A percentile compares a stretch with the other conserved stretches of the same genome.
Conservation (phyloP, 192 early-diverging fungal species). For the Endogone sp. region DNA sequence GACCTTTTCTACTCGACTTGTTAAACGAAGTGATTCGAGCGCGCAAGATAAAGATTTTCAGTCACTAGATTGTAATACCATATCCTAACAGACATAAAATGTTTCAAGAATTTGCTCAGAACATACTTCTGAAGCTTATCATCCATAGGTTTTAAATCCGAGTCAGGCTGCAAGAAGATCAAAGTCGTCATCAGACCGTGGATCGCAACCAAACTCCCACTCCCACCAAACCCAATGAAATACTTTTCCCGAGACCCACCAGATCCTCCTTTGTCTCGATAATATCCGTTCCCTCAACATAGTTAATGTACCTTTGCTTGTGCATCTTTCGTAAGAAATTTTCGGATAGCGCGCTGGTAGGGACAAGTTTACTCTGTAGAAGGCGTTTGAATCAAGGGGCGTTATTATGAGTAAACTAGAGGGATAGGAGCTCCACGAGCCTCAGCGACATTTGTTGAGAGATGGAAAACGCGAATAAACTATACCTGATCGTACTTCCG, state of each 20-base stretch:
- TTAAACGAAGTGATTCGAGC: neutral
- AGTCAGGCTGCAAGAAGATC: conserved; percentile 25
- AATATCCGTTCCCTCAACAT: conserved; percentile 54
- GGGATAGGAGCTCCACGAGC: too few species aligned
- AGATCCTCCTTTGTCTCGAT: conserved; percentile 43
- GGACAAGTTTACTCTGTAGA: conserved; percentile 48
- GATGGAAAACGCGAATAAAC: too few species aligned
- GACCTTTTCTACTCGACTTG: conserved; percentile 53
- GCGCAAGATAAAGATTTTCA: too few species aligned
- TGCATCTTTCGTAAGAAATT: conserved; percentile 58
- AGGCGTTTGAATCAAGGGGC: too few species aligned
- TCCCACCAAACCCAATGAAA: neutral
- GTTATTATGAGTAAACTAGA: too few species aligned
- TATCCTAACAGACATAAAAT: too few species aligned
- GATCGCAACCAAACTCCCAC: neutral
- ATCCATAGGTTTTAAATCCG: conserved; percentile 48
- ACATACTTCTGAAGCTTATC: conserved; percentile 42
- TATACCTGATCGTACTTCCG: conserved; percentile 65
- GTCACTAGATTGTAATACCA: too few species aligned
- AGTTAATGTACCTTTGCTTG: conserved; percentile 50
- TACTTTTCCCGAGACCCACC: conserved; percentile 13
- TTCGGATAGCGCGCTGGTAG: conserved; percentile 64
- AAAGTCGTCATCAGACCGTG: neutral
- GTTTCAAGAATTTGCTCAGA: too few species aligned
- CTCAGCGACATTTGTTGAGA: too few species aligned